Base-by-base conservation (phyloP, 148 eudicot species). In the Rhododendron kiyosumense region DNA sequence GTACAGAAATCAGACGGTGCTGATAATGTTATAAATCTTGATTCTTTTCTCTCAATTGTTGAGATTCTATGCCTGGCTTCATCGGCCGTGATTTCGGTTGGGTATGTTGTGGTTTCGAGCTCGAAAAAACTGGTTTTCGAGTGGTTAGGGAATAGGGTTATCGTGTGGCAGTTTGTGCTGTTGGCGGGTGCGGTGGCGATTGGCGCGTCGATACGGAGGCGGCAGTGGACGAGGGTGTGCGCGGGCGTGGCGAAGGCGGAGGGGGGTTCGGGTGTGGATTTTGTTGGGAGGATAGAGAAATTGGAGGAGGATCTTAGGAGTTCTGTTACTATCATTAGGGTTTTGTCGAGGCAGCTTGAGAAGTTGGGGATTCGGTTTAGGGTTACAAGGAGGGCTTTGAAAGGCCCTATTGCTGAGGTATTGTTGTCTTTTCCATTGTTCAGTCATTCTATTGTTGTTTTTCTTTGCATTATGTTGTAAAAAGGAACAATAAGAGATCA, bases 381-480 rank as follows among this genome's bases (percentile, higher is more conserved):
- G 85, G 94, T 95, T 78, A 90, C 92, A 7, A 90, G 95, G 91
- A 94, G 92, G 84, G 28, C 96, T 77, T 79, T 95, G 88, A 95
- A 93, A 86, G 96, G 94, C 18, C 98, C 99, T 51, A 95, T 97
- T 86, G 88, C 95, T 81, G 94, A 95, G 99, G 99, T 97, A 93
- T 26, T 77, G 2, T 36, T 73, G 34, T 78, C 46, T 28, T 79
- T 59, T 45, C 8, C 14, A 2, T 10, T 59, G 41, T 76, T 83
- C 34, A 1, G 15, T 78, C 17, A 3, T 10, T 61, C 46, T 17
- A 43, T 79, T 34, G 38, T 85, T 26, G 34, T 17, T 24, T 28
- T 36, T 3, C 18, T 52, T 11, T 24, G n/a, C 13, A 51, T 24
- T 75, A 38, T 74, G 18, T 26, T 51, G 57, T 32, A 15, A 11